A percentile compares a stretch with the other conserved stretches of the same genome.
phyloP scores from a whole-genome alignment of 768 basidiomycete genomes.

The Lactarius psammicola region DNA sequence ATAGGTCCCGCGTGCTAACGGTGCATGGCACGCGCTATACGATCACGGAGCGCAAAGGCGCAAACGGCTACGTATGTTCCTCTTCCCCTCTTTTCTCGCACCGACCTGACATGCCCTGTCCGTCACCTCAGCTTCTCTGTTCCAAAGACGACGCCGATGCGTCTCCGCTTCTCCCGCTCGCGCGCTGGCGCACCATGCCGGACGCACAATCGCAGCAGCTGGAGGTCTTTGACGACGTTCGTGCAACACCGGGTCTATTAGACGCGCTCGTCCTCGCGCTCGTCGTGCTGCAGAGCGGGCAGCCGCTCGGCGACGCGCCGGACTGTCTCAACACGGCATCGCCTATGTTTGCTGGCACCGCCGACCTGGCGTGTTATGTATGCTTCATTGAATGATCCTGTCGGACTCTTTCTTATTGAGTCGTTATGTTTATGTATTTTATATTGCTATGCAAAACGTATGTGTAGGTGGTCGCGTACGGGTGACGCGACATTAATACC shows the following conservation, averaged over 20 bases:
- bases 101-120: neutral
- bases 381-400: neutral
- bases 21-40: conserved; percentile 9
- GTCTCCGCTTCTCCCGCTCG: conserved; percentile 12
- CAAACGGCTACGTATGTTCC: conserved; percentile 17
- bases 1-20: conserved; percentile 21
- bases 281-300: conserved; percentile 16
- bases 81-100: neutral
- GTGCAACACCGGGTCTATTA: conserved; percentile 14
- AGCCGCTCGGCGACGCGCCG: conserved; percentile 19
- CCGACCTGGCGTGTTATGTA: neutral
- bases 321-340: conserved; percentile 8
- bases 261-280: conserved; percentile 22
- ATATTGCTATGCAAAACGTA: neutral
- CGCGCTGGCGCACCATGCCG: conserved; percentile 16
- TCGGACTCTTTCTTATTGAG: neutral
- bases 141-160: neutral
- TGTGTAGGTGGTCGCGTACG: conserved; percentile 15
- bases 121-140: conserved; percentile 9
- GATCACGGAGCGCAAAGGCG: conserved; percentile 15
- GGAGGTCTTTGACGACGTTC: conserved; percentile 18
- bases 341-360: conserved; percentile 9
- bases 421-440: neutral
- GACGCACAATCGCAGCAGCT: conserved; percentile 13
- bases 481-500: conserved; percentile 19